Evolutionary conservation across 2,329 filamentous ascomycete species (phyloP).

Genomic region (Botrytis galanthina): DNA sequence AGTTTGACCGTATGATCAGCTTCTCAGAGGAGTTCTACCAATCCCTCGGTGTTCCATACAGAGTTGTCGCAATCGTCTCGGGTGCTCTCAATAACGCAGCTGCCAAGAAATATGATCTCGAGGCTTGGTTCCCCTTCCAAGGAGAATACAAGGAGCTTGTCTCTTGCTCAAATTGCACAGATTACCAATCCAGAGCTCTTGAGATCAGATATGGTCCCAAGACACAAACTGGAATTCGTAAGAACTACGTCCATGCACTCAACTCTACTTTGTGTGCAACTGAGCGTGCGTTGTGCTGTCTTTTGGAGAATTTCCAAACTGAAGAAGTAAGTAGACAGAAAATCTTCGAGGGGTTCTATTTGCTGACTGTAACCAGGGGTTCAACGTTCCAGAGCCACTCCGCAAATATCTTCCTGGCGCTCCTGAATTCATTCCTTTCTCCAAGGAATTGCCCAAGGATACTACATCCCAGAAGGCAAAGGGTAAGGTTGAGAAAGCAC

Average conservation of each 20-base stretch:
- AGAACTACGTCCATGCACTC: slow-evolving; percentile 91
- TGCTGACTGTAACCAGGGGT: slow-evolving; percentile 52
- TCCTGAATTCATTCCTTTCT: slow-evolving; percentile 85
- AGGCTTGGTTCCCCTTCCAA: slow-evolving; percentile 96
- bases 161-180: slow-evolving; percentile 95
- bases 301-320: slow-evolving; percentile 96
- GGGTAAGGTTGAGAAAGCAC: slow-evolving; percentile 37
- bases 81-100: slow-evolving; percentile 88
- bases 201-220: slow-evolving; percentile 91
- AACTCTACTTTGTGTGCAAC: slow-evolving; percentile 91
- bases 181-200: slow-evolving; percentile 91
- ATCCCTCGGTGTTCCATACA: slow-evolving; percentile 83
- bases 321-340: slow-evolving; percentile 59
- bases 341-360: not conserved
- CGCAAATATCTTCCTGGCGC: slow-evolving; percentile 87
- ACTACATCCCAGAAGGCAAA: slow-evolving; percentile 58
- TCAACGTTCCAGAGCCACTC: slow-evolving; percentile 77
- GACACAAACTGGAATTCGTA: slow-evolving; percentile 77
- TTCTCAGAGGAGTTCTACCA: slow-evolving; percentile 95
- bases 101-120: slow-evolving; percentile 91
- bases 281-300: slow-evolving; percentile 86
- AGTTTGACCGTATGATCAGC: slow-evolving; percentile 89
- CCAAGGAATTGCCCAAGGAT: slow-evolving; percentile 80
- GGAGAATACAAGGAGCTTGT: slow-evolving; percentile 98
- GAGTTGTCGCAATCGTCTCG: slow-evolving; percentile 91